Conservation (phyloP, 2,329 filamentous ascomycete species). For the Diaporthe vaccinii region DNA sequence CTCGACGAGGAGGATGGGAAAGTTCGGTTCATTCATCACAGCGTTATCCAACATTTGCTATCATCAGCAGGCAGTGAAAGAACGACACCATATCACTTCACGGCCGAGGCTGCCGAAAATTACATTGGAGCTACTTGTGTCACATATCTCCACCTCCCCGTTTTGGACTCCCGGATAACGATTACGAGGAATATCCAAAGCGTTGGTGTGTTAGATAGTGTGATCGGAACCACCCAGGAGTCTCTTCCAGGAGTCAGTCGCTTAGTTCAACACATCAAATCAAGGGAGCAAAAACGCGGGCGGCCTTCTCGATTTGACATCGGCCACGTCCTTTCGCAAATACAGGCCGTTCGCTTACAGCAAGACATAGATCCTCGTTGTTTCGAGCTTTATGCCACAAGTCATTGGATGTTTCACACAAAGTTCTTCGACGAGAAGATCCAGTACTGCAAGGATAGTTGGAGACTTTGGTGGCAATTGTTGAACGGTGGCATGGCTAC, state of each 20-base stretch:
- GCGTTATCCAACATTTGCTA: constrained; percentile 27
- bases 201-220: neutral
- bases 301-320: neutral
- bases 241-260: neutral
- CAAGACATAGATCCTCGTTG: neutral
- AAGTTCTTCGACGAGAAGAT: neutral
- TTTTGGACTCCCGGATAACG: neutral
- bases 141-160: constrained; percentile 20
- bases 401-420: neutral
- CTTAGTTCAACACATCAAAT: neutral
- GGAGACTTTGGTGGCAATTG: neutral
- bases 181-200: neutral
- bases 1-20: constrained; percentile 33
- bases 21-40: constrained; percentile 34
- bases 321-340: neutral
- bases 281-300: neutral
- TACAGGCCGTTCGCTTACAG: neutral
- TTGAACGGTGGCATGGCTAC: neutral
- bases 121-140: constrained; percentile 19
- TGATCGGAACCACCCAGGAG: neutral
- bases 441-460: neutral
- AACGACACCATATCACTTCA: constrained; percentile 13
- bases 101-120: neutral
- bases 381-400: neutral
- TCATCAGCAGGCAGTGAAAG: neutral